Conservation (phyloP, 345 rosid species). For the Abelmoschus esculentus region DNA sequence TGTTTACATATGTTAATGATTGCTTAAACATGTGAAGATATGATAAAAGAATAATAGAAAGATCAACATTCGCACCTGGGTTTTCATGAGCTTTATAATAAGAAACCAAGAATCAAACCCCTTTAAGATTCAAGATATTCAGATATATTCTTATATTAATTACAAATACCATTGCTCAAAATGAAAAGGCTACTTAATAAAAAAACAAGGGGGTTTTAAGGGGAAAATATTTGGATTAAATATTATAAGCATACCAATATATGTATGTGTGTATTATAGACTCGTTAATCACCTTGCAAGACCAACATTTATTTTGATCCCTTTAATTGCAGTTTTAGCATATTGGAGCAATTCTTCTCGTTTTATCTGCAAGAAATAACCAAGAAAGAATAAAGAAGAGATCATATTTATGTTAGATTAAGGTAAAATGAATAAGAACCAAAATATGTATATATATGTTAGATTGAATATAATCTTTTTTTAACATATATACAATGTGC, state of each 20-base stretch:
- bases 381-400: slow-evolving; percentile 5
- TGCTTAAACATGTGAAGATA: slow-evolving; percentile 5
- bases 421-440: slow-evolving; percentile 6
- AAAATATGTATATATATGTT: neutral
- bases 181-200: neutral
- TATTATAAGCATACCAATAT: neutral
- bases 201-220: neutral
- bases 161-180: neutral
- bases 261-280: neutral
- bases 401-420: neutral
- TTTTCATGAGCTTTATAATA: neutral
- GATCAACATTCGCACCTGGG: neutral
- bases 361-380: slow-evolving; percentile 43
- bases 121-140: neutral
- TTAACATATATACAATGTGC: slow-evolving; percentile 5
- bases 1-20: neutral
- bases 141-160: neutral
- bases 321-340: slow-evolving; percentile 82
- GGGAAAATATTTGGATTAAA: neutral
- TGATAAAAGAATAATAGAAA: neutral
- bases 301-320: slow-evolving; percentile 70
- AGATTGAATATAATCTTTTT: neutral
- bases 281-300: slow-evolving; percentile 47
- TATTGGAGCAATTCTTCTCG: slow-evolving; percentile 82
- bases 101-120: neutral